These are phyloP conservation scores for Xerocomus nothofagi DNA, from an alignment of 1,284 basidiomycete species.

Conservation along the genomic window DNA sequence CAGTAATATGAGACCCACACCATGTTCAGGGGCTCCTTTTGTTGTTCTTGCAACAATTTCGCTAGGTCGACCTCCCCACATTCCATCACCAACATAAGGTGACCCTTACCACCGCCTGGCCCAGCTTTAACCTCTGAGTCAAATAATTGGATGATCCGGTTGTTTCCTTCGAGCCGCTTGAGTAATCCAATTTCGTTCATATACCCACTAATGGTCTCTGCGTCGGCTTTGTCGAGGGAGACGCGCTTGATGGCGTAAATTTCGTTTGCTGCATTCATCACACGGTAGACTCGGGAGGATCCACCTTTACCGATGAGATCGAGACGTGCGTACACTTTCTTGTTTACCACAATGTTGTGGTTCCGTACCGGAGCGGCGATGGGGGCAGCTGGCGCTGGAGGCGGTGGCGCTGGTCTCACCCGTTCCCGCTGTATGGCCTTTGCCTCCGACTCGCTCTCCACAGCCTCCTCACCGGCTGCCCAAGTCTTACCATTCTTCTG, in stretches of 20 bases:
- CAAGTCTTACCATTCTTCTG: constrained; percentile 46
- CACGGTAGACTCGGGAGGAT: constrained; percentile 90
- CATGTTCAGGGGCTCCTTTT: constrained; percentile 81
- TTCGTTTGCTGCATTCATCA: constrained; percentile 73
- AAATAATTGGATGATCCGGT: constrained; percentile 83
- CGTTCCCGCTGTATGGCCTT: constrained; percentile 28
- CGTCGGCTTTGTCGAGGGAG: constrained; percentile 79
- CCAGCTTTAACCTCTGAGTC: constrained; percentile 79
- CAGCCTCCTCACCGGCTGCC: constrained; percentile 44
- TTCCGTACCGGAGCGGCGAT: constrained; percentile 32
- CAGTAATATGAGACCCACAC: constrained; percentile 93
- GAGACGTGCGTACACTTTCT: constrained; percentile 76
- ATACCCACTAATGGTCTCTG: constrained; percentile 87
- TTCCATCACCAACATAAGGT: constrained; percentile 87
- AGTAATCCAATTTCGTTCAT: constrained; percentile 92
- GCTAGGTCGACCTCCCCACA: constrained; percentile 91
- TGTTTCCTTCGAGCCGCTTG: constrained; percentile 84
- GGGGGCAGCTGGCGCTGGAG: constrained; percentile 19
- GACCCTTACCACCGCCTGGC: constrained; percentile 62
- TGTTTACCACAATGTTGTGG: constrained; percentile 55
- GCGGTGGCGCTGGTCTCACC: constrained; percentile 27
- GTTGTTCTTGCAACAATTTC: constrained; percentile 76
- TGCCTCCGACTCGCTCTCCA: constrained; percentile 30
- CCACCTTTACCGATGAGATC: constrained; percentile 91
- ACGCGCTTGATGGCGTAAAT: constrained; percentile 90